These are phyloP conservation scores for Fusarium mangiferae DNA, from an alignment of 2,329 filamentous ascomycete species.

Conservation along the genomic window DNA sequence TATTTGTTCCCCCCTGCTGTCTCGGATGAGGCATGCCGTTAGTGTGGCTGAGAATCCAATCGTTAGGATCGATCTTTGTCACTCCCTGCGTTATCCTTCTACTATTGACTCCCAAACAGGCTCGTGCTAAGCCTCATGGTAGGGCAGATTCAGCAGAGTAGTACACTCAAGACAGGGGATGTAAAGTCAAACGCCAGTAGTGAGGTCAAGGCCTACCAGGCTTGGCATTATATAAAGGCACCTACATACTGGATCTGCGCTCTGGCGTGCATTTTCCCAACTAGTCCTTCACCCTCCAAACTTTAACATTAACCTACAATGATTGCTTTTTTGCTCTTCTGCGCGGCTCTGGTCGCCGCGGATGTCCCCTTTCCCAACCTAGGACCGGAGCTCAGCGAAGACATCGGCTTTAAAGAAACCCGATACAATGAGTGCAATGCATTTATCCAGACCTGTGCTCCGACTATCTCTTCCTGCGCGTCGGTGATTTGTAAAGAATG, in stretches of 20 bases:
- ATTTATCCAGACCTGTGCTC: not conserved
- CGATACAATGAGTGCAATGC: not conserved
- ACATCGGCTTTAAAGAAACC: not conserved
- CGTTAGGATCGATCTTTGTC: not conserved
- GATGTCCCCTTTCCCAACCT: not conserved
- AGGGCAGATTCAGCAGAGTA: not conserved
- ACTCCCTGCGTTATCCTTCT: not conserved
- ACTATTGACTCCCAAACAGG: not conserved
- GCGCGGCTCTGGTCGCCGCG: not conserved
- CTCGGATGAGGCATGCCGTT: not conserved
- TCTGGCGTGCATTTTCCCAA: not conserved
- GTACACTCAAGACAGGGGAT: not conserved
- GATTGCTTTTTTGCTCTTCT: not conserved
- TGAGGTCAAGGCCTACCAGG: not conserved
- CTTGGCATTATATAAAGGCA: not conserved
- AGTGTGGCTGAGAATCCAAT: not conserved
- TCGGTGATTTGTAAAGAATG: not conserved
- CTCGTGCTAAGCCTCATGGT: not conserved
- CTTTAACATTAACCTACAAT: not conserved
- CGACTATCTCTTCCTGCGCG: not conserved
- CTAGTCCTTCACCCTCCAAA: not conserved
- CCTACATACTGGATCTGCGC: not conserved
- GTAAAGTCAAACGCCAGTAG: not conserved
- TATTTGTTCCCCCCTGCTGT: not conserved
- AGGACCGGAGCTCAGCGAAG: not conserved